Evolutionary conservation across 2,329 filamentous ascomycete genomes (phyloP), one percentile per base, ranked within the genome.

Genomic region (Boeremia lycopersici): DNA sequence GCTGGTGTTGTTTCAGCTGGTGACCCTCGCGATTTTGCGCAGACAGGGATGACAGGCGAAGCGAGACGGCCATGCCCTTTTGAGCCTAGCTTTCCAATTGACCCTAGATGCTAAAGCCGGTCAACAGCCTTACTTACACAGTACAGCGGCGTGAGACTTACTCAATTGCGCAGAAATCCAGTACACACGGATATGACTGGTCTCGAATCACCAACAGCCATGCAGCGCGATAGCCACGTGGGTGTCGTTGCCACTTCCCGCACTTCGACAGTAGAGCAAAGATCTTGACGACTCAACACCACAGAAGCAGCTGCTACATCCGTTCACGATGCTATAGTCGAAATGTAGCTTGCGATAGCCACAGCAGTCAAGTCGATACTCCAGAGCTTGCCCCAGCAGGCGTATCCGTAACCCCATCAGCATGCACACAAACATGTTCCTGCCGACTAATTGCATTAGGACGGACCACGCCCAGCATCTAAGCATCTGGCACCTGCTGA

Each of bases 21-120:
- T 40, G 17, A 8, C 41, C 13, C 35, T 50, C 11, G 33, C 41
- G 52, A 55, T 46, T 55, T 55, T 55, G 52, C 52, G 26, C 7
- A 31, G 31, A 36, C 52, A 49, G 19, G 52, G 52, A 30, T 55
- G 15, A 9, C 6, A 6, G 5, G 12, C 5, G 26, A 42, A 46
- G 46, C 52, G 52, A 55, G 19, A 13, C 1, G 2, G 35, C 30
- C n/a, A 41, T 44, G 12, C 41, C 35, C 7, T 13, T 35, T 25
- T n/a, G 9, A 26, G 45, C 9, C 6, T 23, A 38, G 35, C 15
- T 19, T 38, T 19, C 35, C 19, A 23, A 3, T 23, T 5, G 19
- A 23, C 19, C 19, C 19, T 23, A 3, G 19, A 23, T 23, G 19
- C 19, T 3, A 23, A 2, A 23, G 5, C 19, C 19, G 19, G 19